Conservation (phyloP, 1,284 basidiomycete species). For the Ustilago curta region DNA sequence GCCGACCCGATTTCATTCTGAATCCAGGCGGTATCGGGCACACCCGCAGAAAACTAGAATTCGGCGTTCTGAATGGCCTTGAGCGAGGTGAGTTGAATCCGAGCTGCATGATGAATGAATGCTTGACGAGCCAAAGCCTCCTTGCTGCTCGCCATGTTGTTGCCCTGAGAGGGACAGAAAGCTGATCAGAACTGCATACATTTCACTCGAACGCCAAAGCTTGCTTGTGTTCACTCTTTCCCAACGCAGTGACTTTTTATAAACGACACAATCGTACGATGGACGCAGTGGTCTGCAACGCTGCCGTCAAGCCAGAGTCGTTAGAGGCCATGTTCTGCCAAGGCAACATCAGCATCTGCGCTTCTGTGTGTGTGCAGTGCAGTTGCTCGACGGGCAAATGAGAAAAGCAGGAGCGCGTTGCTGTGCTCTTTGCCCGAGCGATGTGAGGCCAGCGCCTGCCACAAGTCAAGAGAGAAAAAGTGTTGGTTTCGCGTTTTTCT, state of each 20-base stretch:
- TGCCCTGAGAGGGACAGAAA: not conserved
- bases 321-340: no score
- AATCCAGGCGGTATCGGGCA: not conserved
- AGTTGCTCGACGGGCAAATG: not conserved
- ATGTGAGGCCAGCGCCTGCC: not conserved
- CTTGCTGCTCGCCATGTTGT: slow-evolving; percentile 7
- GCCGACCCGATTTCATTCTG: not conserved
- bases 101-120: not conserved
- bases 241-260: no score
- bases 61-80: not conserved
- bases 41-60: not conserved
- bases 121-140: not conserved
- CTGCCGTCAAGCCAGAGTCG: no score
- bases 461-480: not conserved
- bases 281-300: no score
- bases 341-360: no score
- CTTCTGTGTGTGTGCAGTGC: no score
- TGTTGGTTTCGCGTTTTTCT: slow-evolving; percentile 16
- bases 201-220: no score
- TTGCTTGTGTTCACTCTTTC: no score
- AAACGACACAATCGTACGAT: no score
- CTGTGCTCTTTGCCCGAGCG: not conserved
- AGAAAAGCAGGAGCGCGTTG: not conserved
- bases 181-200: no score
- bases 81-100: not conserved